Percentiles rank a stretch among this genome's conserved stretches.
Evolutionary conservation across 2,329 filamentous ascomycete species (phyloP).

Genomic region (Arthrobotrys musiformis): DNA sequence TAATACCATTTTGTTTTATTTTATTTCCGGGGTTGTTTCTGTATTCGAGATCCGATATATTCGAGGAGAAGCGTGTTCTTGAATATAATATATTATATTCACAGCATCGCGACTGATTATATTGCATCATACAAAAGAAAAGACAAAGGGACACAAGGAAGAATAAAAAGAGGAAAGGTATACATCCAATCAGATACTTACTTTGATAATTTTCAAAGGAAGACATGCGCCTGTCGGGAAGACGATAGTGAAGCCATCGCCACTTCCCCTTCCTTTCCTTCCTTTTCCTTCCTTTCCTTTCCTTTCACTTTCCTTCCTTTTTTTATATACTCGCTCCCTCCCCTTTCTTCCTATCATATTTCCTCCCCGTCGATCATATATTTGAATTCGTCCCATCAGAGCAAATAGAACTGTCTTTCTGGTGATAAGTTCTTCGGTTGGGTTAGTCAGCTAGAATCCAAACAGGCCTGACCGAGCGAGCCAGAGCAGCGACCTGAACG

Average conservation of each 20-base stretch:
- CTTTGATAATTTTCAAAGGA: too few relatives aligned
- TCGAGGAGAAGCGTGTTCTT: too few relatives aligned
- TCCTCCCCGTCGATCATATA: background rate
- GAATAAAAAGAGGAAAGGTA: background rate
- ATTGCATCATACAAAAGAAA: too few relatives aligned
- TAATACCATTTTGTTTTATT: too few relatives aligned
- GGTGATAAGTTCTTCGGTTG: background rate
- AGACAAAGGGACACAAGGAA: background rate
- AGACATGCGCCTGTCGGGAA: slow-evolving; percentile 36
- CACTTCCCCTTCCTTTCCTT: slow-evolving; percentile 16
- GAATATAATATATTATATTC: too few relatives aligned
- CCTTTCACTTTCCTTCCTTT: background rate
- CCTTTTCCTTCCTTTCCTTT: slow-evolving; percentile 18
- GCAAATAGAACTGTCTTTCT: too few relatives aligned
- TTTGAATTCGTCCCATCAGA: too few relatives aligned
- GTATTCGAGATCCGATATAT: too few relatives aligned
- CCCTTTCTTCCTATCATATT: background rate
- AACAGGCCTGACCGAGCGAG: background rate
- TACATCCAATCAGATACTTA: background rate
- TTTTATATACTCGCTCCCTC: background rate
- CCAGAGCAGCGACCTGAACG: background rate
- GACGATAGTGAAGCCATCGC: slow-evolving; percentile 23
- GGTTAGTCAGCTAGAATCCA: background rate
- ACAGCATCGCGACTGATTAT: too few relatives aligned
- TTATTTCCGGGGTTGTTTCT: too few relatives aligned